Evolutionary conservation across 129 eudicot genomes (phyloP), one percentile per base, ranked within the genome.

Genomic region (Chrysanthemum lavandulifolium): DNA sequence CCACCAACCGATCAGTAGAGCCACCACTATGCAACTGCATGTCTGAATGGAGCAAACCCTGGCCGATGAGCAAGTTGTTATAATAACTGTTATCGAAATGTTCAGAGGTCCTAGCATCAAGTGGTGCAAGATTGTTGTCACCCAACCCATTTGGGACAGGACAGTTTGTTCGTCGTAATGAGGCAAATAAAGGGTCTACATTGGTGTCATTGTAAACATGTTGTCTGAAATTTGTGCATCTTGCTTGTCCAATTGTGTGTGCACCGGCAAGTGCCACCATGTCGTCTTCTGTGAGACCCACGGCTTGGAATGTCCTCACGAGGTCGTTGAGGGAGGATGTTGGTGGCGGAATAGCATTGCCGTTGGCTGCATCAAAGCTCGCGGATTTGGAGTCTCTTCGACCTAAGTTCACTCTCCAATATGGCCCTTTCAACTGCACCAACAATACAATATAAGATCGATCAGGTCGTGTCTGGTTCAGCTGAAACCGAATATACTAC

Each of bases 211-310:
- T 87, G 86, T 87, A 76, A 14, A 87, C 63, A 12, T 82, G 85
- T 13, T 64, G 21, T 72, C 85, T 74, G 85, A 87, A 84, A 15
- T n/a, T 33, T 15, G 80, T 77, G 47, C 93, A 87, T 25, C 89
- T 73, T 33, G 89, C 85, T 80, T 80, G 71, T 40, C 94, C 94
- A 14, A 87, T 87, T 65, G 94, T 84, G 58, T 87, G 94, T 27
- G 82, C 65, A 3, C 88, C 91, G 1, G 94, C 78, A 9, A 88
- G 67, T 12, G 81, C 89, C 45, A 85, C 89, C 86, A 88, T 67
- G 43, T 88, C 94, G n/a, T 66, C 73, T 56, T 86, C 67, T 18
- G 87, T 77, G 48, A 88, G 89, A 40, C 87, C 89, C 5, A 29
- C 60, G 8, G 81, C 82, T 65, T 12, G 74, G 84, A 88, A 88